Evolutionary conservation across 2,329 filamentous ascomycete species (phyloP), one percentile per base, ranked within the genome.

Genomic region (Trichocomaceae sp.): DNA sequence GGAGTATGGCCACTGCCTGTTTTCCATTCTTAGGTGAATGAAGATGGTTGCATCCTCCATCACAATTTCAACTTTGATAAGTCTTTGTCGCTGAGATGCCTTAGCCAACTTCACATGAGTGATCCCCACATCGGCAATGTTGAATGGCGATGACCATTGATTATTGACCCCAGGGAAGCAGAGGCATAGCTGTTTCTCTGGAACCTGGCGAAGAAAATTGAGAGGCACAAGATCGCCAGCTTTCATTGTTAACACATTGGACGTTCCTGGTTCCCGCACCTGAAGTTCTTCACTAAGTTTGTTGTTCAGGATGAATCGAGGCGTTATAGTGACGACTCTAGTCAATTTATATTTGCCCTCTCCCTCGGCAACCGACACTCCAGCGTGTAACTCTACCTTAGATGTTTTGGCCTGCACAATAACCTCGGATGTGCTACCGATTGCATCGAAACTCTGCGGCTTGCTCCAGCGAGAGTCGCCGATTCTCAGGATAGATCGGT

Each of bases 291-390:
- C 92, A 26, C 82, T 85, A 53, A 96, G 79, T 71, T 90, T 92
- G 75, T 96, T 99, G 70, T 96, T 91, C 60, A 99, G 77, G 52
- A 99, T 86, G 66, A 96, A 99, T 22, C 93, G 83, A 23, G 95
- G 93, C 0, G 93, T 85, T 41, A 99, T 82, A 0, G 91, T 96
- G 23, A 99, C 88, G 12, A 96, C 87, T 74, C 96, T 97, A 17
- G 90, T 95, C 77, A 99, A 79, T 71, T 96, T 97, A 77, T 97
- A 99, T 72, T 99, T 99, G 64, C 93, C 93, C 65, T 96, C 87
- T 10, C 93, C 93, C 56, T 95, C 87, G 56, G 88, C 84, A 29
- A 99, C 86, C 1, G 86, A 92, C 48, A 99, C 84, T 47, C 93
- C 93, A 6, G 95, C 80, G 64, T 97, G 90, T 64, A 97, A 91